Evolutionary conservation across 1,284 basidiomycete genomes (phyloP), one percentile per base, ranked within the genome.

Genomic region (Rhizoctonia solani): DNA sequence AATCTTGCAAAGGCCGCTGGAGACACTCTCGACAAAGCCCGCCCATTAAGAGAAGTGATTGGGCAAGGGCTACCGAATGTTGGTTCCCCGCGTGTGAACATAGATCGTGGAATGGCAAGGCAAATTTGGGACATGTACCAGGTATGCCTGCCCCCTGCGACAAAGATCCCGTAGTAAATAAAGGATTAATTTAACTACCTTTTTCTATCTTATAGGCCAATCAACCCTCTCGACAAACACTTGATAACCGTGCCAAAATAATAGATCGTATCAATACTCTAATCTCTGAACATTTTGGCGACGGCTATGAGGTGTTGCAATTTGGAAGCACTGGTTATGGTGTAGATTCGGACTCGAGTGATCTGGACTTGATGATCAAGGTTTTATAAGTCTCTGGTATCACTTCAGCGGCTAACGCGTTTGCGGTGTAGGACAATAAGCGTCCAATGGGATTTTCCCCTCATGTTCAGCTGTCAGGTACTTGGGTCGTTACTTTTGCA

Each of bases 291-390:
- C 66, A 59, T 9, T 82, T 75, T 71, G 81, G 81, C 1, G 1
- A 16, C 2, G 34, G 70, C n/a, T 83, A 80, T 72, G 54, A 39
- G 3, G 77, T 83, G 0, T 74, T 78, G 54, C 59, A 77, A 4
- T 85, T 84, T 72, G 83, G 83, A 21, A 84, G 83, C 68, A 77
- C 77, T n/a, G 78, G 77, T 44, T 83, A 83, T 72, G 81, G 81
- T 16, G 76, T 81, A 29, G 76, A 78, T 23, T 73, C 75, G 39
- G 44, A 72, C 0, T 70, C 56, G 3, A 81, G 81, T 70, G 83
- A 85, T 70, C 72, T 85, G 55, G 83, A 85, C 72, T 69, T 85
- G 55, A 79, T 84, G 23, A 74, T 84, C 47, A 68, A 83, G n/a
- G 83, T 84, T 41, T 32, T 47, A 32, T 54, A 13, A 50, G 11